These are phyloP conservation scores for Rhodotorula taiwanensis DNA, from an alignment of 768 basidiomycete genomes.

Conservation along the genomic window DNA sequence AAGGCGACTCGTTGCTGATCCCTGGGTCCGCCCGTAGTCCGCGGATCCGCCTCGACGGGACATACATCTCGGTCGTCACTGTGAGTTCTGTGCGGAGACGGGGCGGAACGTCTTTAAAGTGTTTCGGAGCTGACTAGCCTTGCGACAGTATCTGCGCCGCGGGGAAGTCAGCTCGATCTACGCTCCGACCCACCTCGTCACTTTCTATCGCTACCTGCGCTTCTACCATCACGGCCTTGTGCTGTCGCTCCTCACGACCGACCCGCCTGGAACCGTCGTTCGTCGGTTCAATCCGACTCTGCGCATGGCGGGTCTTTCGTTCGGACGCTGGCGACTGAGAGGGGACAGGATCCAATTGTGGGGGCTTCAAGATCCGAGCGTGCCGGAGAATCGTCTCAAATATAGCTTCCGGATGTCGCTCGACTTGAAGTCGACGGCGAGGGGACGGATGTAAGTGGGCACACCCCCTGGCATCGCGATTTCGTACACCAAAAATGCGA, in stretches of 20 bases:
- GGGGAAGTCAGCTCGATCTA: conserved; percentile 30
- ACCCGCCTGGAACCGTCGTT: conserved; percentile 35
- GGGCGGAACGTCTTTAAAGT: no score
- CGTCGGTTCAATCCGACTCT: conserved; percentile 31
- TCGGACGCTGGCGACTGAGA: conserved; percentile 35
- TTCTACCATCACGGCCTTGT: conserved; percentile 40
- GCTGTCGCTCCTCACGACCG: conserved; percentile 39
- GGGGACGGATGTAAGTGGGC: conserved; percentile 39
- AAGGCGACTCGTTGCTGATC: neutral
- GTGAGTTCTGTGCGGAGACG: neutral
- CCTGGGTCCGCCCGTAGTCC: conserved; percentile 9
- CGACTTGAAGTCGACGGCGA: conserved; percentile 30
- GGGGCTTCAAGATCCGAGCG: conserved; percentile 30
- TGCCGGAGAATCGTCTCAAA: conserved; percentile 20
- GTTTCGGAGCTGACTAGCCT: no score
- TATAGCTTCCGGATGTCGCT: conserved; percentile 36
- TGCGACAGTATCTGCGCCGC: conserved; percentile 35
- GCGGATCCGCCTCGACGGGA: conserved; percentile 38
- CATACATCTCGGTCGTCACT: conserved; percentile 37
- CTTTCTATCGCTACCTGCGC: conserved; percentile 38
- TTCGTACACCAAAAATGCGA: no score
- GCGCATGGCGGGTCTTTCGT: conserved; percentile 25
- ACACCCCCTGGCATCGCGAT: no score
- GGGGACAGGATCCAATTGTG: conserved; percentile 33
- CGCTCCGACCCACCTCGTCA: conserved; percentile 37